Conservation (phyloP, 805 yeast genomes). For the Phaffomyces thermotolerans region DNA sequence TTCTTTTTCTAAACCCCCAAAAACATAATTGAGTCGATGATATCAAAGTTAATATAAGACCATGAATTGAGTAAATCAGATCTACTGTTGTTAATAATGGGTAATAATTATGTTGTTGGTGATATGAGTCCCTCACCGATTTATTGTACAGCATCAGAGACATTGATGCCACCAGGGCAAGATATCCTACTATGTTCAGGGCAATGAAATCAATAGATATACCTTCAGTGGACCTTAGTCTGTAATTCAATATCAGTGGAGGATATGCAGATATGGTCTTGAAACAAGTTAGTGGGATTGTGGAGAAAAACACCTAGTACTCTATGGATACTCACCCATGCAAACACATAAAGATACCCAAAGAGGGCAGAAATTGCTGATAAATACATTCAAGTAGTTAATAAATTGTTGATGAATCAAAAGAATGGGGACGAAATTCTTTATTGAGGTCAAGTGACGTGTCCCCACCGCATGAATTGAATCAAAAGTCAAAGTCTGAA, state of each 20-base stretch:
- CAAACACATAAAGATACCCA: constrained; percentile 32
- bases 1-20: constrained; percentile 23
- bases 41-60: constrained; percentile 33
- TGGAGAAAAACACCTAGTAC: no score
- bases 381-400: background rate
- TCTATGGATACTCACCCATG: constrained; percentile 27
- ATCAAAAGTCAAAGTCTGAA: no score
- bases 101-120: constrained; percentile 23
- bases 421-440: background rate
- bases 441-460: background rate
- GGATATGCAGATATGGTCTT: constrained; percentile 47
- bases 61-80: constrained; percentile 41
- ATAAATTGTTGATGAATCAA: no score
- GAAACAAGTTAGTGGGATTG: no score
- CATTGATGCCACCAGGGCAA: constrained; percentile 36
- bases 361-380: constrained; percentile 17
- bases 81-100: constrained; percentile 41
- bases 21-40: constrained; percentile 32
- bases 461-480: no score
- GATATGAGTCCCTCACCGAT: constrained; percentile 27
- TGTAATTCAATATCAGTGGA: constrained; percentile 35
- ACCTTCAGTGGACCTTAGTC: constrained; percentile 37
- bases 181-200: constrained; percentile 41
- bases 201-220: constrained; percentile 41
- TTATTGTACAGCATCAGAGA: constrained; percentile 33